Evolutionary conservation across 129 eudicot genomes (phyloP).

Genomic region (Saussurea involucrata): DNA sequence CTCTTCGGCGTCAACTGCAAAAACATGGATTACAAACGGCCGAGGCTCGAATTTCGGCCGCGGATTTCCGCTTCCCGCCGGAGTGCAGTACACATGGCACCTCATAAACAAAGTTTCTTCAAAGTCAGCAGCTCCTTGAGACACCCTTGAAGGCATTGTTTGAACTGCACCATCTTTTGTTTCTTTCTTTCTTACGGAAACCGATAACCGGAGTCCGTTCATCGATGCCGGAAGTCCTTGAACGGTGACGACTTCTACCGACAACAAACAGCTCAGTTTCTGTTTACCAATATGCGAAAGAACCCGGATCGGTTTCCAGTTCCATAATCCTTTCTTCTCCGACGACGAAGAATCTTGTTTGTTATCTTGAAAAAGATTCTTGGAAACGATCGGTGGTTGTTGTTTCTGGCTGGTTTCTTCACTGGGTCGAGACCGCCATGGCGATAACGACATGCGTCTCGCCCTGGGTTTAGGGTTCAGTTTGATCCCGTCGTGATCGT

Average conservation of each 20-base stretch:
- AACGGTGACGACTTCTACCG: slow-evolving; percentile 82
- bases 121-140: slow-evolving; percentile 93
- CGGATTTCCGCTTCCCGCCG: slow-evolving; percentile 40
- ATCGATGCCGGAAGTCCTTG: slow-evolving; percentile 80
- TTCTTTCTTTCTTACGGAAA: slow-evolving; percentile 86
- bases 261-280: slow-evolving; percentile 80
- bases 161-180: slow-evolving; percentile 83
- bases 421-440: slow-evolving; percentile 73
- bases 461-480: slow-evolving; percentile 66
- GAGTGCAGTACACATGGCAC: slow-evolving; percentile 77
- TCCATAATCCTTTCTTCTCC: slow-evolving; percentile 75
- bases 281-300: slow-evolving; percentile 77
- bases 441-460: slow-evolving; percentile 85
- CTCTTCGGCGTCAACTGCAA: slow-evolving; percentile 85
- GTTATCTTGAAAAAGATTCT: slow-evolving; percentile 21
- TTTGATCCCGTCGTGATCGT: slow-evolving; percentile 19
- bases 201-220: slow-evolving; percentile 89
- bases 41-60: slow-evolving; percentile 68
- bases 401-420: slow-evolving; percentile 20
- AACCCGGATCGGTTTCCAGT: slow-evolving; percentile 90
- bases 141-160: slow-evolving; percentile 96
- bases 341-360: slow-evolving; percentile 22
- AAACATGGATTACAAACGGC: slow-evolving; percentile 68
- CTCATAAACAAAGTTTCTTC: slow-evolving; percentile 80
- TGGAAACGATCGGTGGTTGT: background rate